Base-by-base conservation (phyloP, 2,329 filamentous ascomycete species). In the Colletotrichum horii region DNA sequence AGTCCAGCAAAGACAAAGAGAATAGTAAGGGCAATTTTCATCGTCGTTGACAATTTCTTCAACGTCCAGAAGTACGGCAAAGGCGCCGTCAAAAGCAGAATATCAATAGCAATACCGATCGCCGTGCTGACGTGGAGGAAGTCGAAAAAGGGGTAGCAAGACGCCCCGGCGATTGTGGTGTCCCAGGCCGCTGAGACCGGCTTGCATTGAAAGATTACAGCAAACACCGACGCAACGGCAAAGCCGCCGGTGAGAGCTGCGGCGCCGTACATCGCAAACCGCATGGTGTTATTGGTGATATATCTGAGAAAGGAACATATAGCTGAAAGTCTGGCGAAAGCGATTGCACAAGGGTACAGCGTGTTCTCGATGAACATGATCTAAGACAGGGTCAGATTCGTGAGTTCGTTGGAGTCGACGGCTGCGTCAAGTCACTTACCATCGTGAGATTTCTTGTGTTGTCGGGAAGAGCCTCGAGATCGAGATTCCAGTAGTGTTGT, bases 1-100 rank as follows among this genome's bases (percentile, higher is more conserved):
- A 84, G 76, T n/a, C 81, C 79, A 2, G 80, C 81, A 8, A 80
- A 70, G 3, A 80, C 69, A 61, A 84, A 83, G 32, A 84, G 71
- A 11, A 77, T 34, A 5, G 78, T 81, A 7, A 84, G 76, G 19
- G 80, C 76, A 3, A 81, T 28, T 66, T 80, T 81, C 66, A 81
- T 81, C 14, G 74, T 77, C 36, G 61, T 43, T 8, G 82, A 78
- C 24, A 83, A 72, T 9, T 30, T 32, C 19, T 78, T 78, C 60
- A 83, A 70, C 11, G 70, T 76, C 81, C 80, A 83, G 43, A 83
- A 80, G 19, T 78, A 79, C 16, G 79, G 81, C 43, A 83, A 74
- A 1, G 83, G 82, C 38, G 79, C 78, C 2, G 78, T 70, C 62
- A 82, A 81, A 11, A 84, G 75, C 6, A 82, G 52, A 6, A 82